Evolutionary conservation across 2,329 filamentous ascomycete genomes (phyloP).

Genomic region (Talaromyces albobiverticillius): DNA sequence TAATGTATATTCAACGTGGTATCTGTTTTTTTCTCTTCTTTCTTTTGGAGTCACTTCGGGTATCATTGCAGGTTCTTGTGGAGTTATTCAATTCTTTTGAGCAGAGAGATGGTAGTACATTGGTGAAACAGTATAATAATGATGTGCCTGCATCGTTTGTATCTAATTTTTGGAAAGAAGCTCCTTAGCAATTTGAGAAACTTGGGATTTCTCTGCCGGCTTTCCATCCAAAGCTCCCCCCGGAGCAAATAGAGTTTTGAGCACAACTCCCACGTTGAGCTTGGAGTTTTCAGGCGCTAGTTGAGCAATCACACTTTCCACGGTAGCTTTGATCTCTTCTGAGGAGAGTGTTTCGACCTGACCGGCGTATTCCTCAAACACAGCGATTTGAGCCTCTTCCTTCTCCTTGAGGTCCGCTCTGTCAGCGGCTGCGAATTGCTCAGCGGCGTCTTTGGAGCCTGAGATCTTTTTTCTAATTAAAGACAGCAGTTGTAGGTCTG

Average conservation of each 20-base stretch:
- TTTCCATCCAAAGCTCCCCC: slow-evolving; percentile 45
- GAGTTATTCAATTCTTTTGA: background rate
- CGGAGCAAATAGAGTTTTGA: slow-evolving; percentile 41
- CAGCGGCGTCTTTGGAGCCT: slow-evolving; percentile 35
- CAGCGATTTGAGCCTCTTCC: slow-evolving; percentile 41
- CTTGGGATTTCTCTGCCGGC: slow-evolving; percentile 40
- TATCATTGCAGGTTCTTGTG: background rate
- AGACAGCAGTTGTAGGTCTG: slow-evolving; percentile 46
- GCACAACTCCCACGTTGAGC: slow-evolving; percentile 34
- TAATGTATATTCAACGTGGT: slow-evolving; percentile 6
- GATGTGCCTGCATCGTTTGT: background rate
- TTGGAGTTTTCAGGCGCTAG: slow-evolving; percentile 36
- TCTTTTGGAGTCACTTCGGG: too few species aligned
- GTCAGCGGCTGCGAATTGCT: slow-evolving; percentile 40
- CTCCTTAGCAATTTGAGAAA: slow-evolving; percentile 41
- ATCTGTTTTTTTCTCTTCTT: background rate
- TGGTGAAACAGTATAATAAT: background rate
- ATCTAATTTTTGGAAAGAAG: slow-evolving; percentile 23
- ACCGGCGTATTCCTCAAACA: slow-evolving; percentile 45
- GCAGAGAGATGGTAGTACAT: background rate
- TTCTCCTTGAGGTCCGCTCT: slow-evolving; percentile 45
- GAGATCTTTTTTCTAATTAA: slow-evolving; percentile 45
- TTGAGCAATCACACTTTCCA: slow-evolving; percentile 33
- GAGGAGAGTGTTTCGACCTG: slow-evolving; percentile 40
- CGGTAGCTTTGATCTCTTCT: slow-evolving; percentile 39